Evolutionary conservation across 495 filamentous ascomycete species (phyloP).

Genomic region (Xylaria acuta): DNA sequence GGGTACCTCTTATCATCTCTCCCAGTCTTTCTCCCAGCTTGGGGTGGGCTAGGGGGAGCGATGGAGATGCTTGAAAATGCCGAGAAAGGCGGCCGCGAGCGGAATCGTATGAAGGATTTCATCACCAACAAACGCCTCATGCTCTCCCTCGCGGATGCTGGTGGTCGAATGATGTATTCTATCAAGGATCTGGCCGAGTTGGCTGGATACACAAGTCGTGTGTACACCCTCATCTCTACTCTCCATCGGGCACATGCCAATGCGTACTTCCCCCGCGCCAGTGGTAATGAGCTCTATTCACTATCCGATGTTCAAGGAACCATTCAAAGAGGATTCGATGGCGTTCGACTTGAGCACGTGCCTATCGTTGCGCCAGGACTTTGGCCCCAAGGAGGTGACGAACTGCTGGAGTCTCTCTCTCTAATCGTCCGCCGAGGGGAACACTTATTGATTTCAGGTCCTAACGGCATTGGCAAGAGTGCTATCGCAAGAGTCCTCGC

Average conservation of each 20-base stretch:
- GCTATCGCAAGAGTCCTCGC: constrained; percentile 89
- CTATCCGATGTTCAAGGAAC: constrained; percentile 91
- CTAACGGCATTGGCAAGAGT: constrained; percentile 94
- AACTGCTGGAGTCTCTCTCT: constrained; percentile 85
- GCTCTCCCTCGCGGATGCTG: constrained; percentile 96
- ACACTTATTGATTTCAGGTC: constrained; percentile 91
- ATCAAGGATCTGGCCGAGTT: constrained; percentile 98
- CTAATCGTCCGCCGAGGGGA: constrained; percentile 88
- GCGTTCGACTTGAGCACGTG: constrained; percentile 90
- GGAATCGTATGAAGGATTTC: constrained; percentile 94
- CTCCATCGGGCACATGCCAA: constrained; percentile 92
- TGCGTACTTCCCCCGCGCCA: constrained; percentile 76
- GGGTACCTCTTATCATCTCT: constrained; percentile 92
- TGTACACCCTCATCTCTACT: constrained; percentile 93
- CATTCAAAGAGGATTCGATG: constrained; percentile 90
- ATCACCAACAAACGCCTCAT: constrained; percentile 99
- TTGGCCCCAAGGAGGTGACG: constrained; percentile 85
- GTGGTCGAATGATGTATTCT: constrained; percentile 98
- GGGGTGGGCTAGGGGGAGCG: constrained; percentile 81
- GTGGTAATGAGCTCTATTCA: constrained; percentile 80
- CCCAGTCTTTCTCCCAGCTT: constrained; percentile 92
- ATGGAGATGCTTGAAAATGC: constrained; percentile 63
- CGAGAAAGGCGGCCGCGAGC: constrained; percentile 66
- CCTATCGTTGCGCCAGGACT: constrained; percentile 88
- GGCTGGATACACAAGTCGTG: constrained; percentile 92